A percentile compares a stretch with the other conserved stretches of the same genome.
Conservation (phyloP, 2,329 filamentous ascomycete species). For the Teratosphaeria zuluensis region DNA sequence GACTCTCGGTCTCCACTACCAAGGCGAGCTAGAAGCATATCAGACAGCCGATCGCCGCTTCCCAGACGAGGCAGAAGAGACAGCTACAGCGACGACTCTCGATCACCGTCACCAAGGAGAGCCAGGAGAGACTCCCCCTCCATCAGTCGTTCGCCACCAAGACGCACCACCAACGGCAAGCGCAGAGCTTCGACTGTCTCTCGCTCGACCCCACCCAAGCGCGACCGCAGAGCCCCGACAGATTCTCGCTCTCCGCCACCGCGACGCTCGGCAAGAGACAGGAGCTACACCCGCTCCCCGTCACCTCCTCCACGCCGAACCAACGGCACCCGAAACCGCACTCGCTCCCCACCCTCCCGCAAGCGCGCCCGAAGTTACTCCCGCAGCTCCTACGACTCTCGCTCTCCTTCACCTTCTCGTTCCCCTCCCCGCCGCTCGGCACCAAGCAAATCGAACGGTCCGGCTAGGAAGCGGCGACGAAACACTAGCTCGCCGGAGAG, state of each 20-base stretch:
- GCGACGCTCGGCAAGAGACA: slow-evolving; percentile 1
- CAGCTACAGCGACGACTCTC: slow-evolving; percentile 14
- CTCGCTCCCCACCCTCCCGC: slow-evolving; percentile 12
- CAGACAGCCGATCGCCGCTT: slow-evolving; percentile 10
- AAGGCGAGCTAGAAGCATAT: slow-evolving; percentile 3
- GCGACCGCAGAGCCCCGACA: slow-evolving; percentile 5
- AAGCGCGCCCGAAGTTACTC: slow-evolving; percentile 13
- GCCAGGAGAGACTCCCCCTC: slow-evolving; percentile 6
- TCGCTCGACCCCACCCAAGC: slow-evolving; percentile 6
- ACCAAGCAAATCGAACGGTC: slow-evolving; percentile 2
- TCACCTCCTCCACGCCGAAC: slow-evolving; percentile 9
- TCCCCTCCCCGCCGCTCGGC: slow-evolving; percentile 1
- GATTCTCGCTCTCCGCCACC: slow-evolving; percentile 9
- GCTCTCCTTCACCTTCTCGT: slow-evolving; percentile 12
- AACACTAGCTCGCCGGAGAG: slow-evolving; percentile 22
- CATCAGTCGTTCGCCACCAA: slow-evolving; percentile 23
- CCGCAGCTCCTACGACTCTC: slow-evolving; percentile 13
- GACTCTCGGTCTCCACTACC: slow-evolving; percentile 20
- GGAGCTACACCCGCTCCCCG: slow-evolving; percentile 4
- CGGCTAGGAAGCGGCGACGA: slow-evolving; percentile 16
- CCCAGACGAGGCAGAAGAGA: slow-evolving; percentile 12
- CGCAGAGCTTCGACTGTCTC: slow-evolving; percentile 8
- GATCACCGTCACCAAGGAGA: slow-evolving; percentile 7
- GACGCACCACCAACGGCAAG: slow-evolving; percentile 11
- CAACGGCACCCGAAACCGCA: slow-evolving; percentile 7